Conservation (phyloP, 495 filamentous ascomycete genomes). For the Polyplosphaeria fusca region DNA sequence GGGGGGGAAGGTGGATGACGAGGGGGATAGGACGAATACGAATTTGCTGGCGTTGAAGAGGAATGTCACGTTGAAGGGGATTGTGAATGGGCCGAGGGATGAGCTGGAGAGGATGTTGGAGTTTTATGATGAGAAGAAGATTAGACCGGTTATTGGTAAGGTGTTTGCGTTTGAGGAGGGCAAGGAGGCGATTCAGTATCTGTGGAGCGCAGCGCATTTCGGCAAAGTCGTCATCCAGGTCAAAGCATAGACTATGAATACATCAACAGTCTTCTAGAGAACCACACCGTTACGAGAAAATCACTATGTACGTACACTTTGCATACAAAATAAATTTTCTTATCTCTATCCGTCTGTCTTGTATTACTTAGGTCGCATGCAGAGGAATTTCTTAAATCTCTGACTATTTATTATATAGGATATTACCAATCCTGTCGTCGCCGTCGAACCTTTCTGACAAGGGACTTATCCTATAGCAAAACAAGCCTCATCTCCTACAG, state of each 20-base stretch:
- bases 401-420: too few relatives aligned
- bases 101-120: conserved; percentile 34
- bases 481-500: too few relatives aligned
- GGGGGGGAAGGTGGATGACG: conserved; percentile 47
- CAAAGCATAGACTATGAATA: conserved; percentile 4
- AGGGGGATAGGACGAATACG: conserved; percentile 41
- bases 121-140: conserved; percentile 37
- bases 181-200: conserved; percentile 47
- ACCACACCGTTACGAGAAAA: too few relatives aligned
- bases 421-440: too few relatives aligned
- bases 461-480: too few relatives aligned
- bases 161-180: conserved; percentile 39
- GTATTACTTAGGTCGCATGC: too few relatives aligned
- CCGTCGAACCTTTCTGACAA: too few relatives aligned
- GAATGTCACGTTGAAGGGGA: conserved; percentile 29
- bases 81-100: conserved; percentile 30
- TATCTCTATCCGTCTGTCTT: too few relatives aligned
- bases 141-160: conserved; percentile 37
- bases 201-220: conserved; percentile 45
- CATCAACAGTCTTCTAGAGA: too few relatives aligned
- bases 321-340: too few relatives aligned
- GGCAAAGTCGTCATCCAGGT: conserved; percentile 48
- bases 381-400: too few relatives aligned
- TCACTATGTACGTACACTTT: too few relatives aligned
- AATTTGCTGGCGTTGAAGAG: conserved; percentile 43